Conservation (phyloP, 768 basidiomycete genomes). For the Guyanaporus albipodus region DNA sequence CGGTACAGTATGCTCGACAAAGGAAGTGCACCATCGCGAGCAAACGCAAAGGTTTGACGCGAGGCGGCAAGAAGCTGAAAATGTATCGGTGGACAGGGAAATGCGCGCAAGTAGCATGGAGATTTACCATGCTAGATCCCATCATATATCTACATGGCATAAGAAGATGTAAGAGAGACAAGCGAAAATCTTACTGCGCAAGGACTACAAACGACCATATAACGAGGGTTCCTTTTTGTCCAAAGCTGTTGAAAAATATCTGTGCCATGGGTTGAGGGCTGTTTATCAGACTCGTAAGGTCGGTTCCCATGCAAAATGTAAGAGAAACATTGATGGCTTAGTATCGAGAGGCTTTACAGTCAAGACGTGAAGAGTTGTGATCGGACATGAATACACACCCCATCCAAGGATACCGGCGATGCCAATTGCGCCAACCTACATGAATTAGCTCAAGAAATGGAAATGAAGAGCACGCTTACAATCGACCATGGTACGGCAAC, state of each 20-base stretch:
- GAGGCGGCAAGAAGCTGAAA: conserved; percentile 45
- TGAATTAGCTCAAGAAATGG: conserved; percentile 1
- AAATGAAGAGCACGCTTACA: conserved; percentile 23
- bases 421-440: conserved; percentile 34
- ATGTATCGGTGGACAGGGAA: conserved; percentile 2
- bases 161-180: background rate
- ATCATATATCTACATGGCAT: conserved; percentile 39
- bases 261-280: conserved; percentile 47
- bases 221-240: conserved; percentile 40
- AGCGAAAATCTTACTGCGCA: conserved; percentile 34
- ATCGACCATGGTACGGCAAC: conserved; percentile 58
- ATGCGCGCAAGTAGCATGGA: too few species aligned
- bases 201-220: conserved; percentile 55
- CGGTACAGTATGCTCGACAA: conserved; percentile 51
- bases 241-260: conserved; percentile 41
- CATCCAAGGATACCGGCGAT: conserved; percentile 46
- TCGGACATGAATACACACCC: conserved; percentile 27
- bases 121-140: conserved; percentile 46
- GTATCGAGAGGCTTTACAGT: background rate
- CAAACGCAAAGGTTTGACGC: conserved; percentile 56
- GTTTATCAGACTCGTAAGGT: conserved; percentile 39
- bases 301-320: conserved; percentile 55
- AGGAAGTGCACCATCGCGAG: conserved; percentile 60
- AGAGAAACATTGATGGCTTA: conserved; percentile 50
- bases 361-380: background rate